Conservation (phyloP, 2,329 filamentous ascomycete species). For the Fusarium pseudograminearum region DNA sequence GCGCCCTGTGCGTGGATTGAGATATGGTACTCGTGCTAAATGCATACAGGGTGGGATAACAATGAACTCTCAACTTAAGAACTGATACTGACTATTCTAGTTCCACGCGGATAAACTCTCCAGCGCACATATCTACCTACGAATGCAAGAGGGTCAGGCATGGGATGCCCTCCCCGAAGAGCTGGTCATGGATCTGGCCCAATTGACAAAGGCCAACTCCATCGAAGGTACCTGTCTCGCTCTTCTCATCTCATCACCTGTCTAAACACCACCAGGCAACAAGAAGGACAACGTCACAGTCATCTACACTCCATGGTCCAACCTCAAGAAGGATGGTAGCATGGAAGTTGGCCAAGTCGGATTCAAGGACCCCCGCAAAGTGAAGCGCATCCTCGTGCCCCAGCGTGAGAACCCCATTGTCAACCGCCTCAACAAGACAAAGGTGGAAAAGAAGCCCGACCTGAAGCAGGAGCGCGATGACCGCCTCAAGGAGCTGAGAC, state of each 20-base stretch:
- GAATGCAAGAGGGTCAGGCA: conserved; percentile 78
- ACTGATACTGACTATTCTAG: conserved; percentile 56
- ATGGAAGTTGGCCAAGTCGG: conserved; percentile 97
- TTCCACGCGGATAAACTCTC: conserved; percentile 99
- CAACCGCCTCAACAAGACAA: conserved; percentile 98
- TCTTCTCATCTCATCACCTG: not conserved
- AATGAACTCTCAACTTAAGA: not conserved
- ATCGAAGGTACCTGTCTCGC: conserved; percentile 77
- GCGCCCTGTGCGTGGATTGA: conserved; percentile 31
- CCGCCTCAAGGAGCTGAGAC: conserved; percentile 76
- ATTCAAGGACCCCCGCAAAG: conserved; percentile 88
- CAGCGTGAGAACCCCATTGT: conserved; percentile 89
- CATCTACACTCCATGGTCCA: conserved; percentile 98
- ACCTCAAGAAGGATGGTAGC: conserved; percentile 92
- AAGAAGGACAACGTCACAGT: conserved; percentile 98
- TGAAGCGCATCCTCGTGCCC: conserved; percentile 83
- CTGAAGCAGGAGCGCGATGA: conserved; percentile 85
- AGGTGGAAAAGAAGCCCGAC: conserved; percentile 87
- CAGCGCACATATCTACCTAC: conserved; percentile 95
- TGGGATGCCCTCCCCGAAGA: conserved; percentile 86
- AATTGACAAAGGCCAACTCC: conserved; percentile 98
- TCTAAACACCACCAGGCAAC: conserved; percentile 72
- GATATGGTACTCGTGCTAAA: conserved; percentile 18
- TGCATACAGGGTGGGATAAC: conserved; percentile 38
- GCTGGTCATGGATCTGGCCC: conserved; percentile 88